Percentiles rank a stretch among this genome's conserved stretches.
These are phyloP conservation scores for Aspergillus sp. DNA, from an alignment of 2,329 filamentous ascomycete genomes.

Conservation along the genomic window DNA sequence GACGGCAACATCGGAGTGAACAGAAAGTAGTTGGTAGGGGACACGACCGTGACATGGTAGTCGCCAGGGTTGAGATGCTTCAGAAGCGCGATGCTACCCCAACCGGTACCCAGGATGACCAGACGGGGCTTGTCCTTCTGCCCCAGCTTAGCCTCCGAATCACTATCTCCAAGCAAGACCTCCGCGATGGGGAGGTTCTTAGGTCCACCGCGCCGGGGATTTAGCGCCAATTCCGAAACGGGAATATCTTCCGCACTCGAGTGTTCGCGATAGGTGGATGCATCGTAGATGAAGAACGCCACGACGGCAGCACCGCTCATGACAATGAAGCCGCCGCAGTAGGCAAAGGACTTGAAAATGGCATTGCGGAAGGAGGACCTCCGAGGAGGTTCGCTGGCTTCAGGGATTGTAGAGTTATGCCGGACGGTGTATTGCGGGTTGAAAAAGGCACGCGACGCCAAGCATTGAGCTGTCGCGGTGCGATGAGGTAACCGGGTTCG, in stretches of 20 bases:
- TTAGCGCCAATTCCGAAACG: constrained; percentile 81
- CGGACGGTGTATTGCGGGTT: constrained; percentile 30
- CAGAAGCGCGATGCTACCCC: constrained; percentile 88
- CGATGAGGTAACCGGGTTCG: constrained; percentile 25
- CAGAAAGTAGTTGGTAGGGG: constrained; percentile 92
- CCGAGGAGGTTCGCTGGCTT: constrained; percentile 22
- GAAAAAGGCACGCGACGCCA: constrained; percentile 24
- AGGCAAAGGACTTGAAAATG: constrained; percentile 69
- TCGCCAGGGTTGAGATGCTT: constrained; percentile 89
- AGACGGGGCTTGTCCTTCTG: constrained; percentile 88
- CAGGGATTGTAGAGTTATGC: constrained; percentile 34
- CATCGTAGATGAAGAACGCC: constrained; percentile 91
- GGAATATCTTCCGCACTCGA: constrained; percentile 69
- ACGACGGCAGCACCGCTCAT: constrained; percentile 70
- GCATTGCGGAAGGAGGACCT: constrained; percentile 51
- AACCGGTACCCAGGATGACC: constrained; percentile 90
- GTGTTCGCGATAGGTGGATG: constrained; percentile 80
- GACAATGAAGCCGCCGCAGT: constrained; percentile 73
- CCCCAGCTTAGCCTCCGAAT: constrained; percentile 67
- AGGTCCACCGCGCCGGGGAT: constrained; percentile 79
- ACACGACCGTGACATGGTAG: constrained; percentile 94
- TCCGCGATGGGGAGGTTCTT: constrained; percentile 95
- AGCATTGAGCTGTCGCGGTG: constrained; percentile 26
- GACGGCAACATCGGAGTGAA: constrained; percentile 98
- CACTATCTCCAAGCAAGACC: constrained; percentile 84